Evolutionary conservation across 495 filamentous ascomycete genomes (phyloP), one percentile per base, ranked within the genome.

Genomic region (Hypoxylon lenormandii): DNA sequence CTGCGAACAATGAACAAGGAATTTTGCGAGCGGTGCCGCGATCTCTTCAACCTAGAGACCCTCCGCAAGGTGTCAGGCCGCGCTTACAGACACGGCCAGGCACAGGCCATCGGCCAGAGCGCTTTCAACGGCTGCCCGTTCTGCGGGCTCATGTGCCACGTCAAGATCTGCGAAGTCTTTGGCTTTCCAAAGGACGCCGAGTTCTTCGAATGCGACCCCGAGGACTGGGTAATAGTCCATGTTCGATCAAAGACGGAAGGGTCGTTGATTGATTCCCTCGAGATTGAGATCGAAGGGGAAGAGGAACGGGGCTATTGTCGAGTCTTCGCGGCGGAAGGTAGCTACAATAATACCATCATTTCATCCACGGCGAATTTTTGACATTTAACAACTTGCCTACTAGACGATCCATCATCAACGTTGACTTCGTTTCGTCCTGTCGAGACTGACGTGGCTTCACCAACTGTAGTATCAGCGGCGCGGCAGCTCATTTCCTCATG

Each of bases 401-500:
- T 16, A 58, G 54, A 18, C 6, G 42, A 58, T 7, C 42, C 54
- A 7, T 21, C 23, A 7, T 47, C 54, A 45, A n/a, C 0, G 4
- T 58, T 58, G 16, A 58, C 54, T 47, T 36, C 54, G 16, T 47
- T 47, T 21, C 54, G 54, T 6, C 42, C 54, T 13, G 3, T 47
- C 15, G 37, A 19, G 42, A 58, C 54, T 18, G 54, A 58, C n/a
- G 42, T 58, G 0, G 19, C 52, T 5, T 56, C 52, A 10, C 52
- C 19, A 12, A 12, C 36, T 18, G 52, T 45, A 8, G 13, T 45
- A 13, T 37, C 36, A 11, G 52, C 52, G 0, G 52, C 52, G 16
- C 37, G 52, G 10, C 11, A 56, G 5, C 21, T 45, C 21, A 56
- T 56, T 18, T 15, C 52, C 12, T 18, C 3, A 6, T 56, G 52